These are phyloP conservation scores for Monosporascus sp. DNA, from an alignment of 2,329 filamentous ascomycete species.

Conservation along the genomic window DNA sequence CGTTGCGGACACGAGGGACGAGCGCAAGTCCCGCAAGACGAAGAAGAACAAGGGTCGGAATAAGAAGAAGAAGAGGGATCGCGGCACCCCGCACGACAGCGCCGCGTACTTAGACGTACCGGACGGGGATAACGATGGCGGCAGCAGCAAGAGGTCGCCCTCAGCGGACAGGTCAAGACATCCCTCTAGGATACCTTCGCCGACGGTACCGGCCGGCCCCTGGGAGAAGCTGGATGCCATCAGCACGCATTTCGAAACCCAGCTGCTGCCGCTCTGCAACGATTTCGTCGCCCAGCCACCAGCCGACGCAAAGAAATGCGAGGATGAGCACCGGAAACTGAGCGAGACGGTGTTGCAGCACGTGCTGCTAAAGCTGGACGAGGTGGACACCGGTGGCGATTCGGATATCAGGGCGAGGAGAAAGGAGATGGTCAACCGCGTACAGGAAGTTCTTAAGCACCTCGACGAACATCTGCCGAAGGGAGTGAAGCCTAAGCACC, in stretches of 20 bases:
- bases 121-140: slow-evolving; percentile 29
- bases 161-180: slow-evolving; percentile 29
- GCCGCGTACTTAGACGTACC: slow-evolving; percentile 33
- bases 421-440: slow-evolving; percentile 68
- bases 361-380: slow-evolving; percentile 70
- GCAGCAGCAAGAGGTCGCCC: slow-evolving; percentile 16
- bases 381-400: slow-evolving; percentile 67
- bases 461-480: slow-evolving; percentile 46
- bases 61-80: slow-evolving; percentile 33
- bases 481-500: slow-evolving; percentile 8
- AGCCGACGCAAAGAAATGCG: slow-evolving; percentile 57
- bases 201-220: slow-evolving; percentile 35
- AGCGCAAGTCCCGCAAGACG: slow-evolving; percentile 32
- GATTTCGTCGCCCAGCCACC: slow-evolving; percentile 60
- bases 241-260: slow-evolving; percentile 54
- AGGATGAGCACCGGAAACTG: slow-evolving; percentile 69
- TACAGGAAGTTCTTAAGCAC: slow-evolving; percentile 60
- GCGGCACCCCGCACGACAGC: slow-evolving; percentile 39
- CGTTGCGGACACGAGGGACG: slow-evolving; percentile 35
- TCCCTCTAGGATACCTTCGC: slow-evolving; percentile 31
- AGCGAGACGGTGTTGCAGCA: slow-evolving; percentile 73
- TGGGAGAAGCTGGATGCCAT: slow-evolving; percentile 64
- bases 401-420: slow-evolving; percentile 56
- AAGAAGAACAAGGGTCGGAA: slow-evolving; percentile 35
- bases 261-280: slow-evolving; percentile 60